Evolutionary conservation across 106 monocot species (phyloP), one percentile per base, ranked within the genome.

Genomic region (Gastrodia elata): DNA sequence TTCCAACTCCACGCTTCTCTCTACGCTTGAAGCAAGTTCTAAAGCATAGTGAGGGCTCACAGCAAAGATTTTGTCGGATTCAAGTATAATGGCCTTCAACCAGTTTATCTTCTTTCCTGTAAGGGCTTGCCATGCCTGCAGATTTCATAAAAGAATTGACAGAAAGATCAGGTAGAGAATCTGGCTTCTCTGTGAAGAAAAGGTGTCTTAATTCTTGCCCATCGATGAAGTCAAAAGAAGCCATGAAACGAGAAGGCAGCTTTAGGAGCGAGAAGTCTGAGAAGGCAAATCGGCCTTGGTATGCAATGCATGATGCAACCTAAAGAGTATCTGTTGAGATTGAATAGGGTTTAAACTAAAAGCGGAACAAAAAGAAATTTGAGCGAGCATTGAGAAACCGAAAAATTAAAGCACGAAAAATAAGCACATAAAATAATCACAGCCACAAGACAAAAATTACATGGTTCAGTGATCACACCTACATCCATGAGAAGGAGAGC

Each of bases 21-120:
- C 83, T 49, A 9, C 16, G 9, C 87, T 87, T 32, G 96, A 90
- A 57, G 76, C 38, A 70, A 97, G 78, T 72, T 97, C 96, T 77
- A 81, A 30, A 24, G 96, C 89, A 68, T 97, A 97, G 68, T 90
- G 83, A 24, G 92, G 88, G 69, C 89, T 92, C 33, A 97, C 96
- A 39, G 92, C 92, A 0, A 97, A 6, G 11, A 79, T 78, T 65
- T 26, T 80, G 75, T 97, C 84, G 7, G 89, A 80, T 78, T 92
- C 86, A 55, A 79, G 26, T 25, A 97, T 84, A 58, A 82, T 90
- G 68, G 92, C 96, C 76, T 90, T 90, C 92, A 97, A 83, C 96
- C 96, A 97, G 73, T 97, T 97, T 70, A 92, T 90, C 81, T 97
- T 97, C 72, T 81, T 83, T 43, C 96, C 96, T 83, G 88, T 90